These are phyloP conservation scores for Solanum pinnatisectum DNA, from an alignment of 257 asterid species.

Conservation along the genomic window DNA sequence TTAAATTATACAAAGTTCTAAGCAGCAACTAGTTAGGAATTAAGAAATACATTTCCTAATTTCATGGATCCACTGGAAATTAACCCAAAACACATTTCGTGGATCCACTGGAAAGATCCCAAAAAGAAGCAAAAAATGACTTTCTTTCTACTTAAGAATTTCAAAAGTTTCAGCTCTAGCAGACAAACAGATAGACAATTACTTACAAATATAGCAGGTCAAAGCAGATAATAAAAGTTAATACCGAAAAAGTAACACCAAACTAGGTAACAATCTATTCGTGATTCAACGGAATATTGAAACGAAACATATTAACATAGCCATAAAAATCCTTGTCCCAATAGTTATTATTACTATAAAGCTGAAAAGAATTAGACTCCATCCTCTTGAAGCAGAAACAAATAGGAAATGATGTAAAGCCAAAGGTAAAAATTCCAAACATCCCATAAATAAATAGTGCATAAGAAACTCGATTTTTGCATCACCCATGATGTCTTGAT, in stretches of 20 bases:
- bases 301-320: background rate
- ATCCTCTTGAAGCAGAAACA: background rate
- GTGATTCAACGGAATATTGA: background rate
- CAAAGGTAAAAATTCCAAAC: background rate
- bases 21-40: no score
- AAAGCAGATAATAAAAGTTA: background rate
- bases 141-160: background rate
- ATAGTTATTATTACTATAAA: background rate
- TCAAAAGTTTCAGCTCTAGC: background rate
- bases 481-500: slow-evolving; percentile 75
- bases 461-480: slow-evolving; percentile 81
- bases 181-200: background rate
- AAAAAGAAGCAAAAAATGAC: background rate
- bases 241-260: background rate
- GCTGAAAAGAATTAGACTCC: background rate
- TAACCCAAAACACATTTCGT: no score
- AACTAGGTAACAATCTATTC: background rate
- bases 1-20: no score
- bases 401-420: background rate
- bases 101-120: no score
- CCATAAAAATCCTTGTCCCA: background rate
- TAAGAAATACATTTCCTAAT: no score
- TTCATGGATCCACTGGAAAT: no score
- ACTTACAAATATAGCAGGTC: background rate
- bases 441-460: slow-evolving; percentile 1